A percentile compares a stretch with the other conserved stretches of the same genome.
Evolutionary conservation across 139 green algal species (phyloP).

Genomic region (Zygnema cylindricum): DNA sequence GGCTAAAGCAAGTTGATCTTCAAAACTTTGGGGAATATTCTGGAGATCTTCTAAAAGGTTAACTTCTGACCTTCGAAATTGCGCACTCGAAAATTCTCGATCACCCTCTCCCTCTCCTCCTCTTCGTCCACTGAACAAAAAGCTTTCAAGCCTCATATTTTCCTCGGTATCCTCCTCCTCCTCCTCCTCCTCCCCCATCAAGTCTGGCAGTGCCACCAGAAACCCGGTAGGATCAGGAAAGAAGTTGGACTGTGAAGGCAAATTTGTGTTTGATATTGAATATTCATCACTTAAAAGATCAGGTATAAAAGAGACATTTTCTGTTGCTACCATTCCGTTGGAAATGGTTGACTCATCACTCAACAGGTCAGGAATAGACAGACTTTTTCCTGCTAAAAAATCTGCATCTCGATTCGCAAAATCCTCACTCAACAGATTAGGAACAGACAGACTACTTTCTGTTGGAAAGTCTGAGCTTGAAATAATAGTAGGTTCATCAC

Average conservation of each 20-base stretch:
- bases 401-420: no score
- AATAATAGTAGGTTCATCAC: no score
- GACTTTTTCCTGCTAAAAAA: no score
- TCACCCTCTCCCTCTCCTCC: no score
- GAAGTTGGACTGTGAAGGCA: background rate
- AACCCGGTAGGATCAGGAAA: background rate
- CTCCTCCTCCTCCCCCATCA: background rate
- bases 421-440: no score
- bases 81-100: background rate
- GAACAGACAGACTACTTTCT: no score
- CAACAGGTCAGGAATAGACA: no score
- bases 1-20: conserved; percentile 26
- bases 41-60: background rate
- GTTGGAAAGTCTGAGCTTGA: no score
- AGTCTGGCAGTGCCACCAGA: background rate
- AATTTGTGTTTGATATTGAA: background rate
- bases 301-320: background rate
- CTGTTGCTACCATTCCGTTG: background rate
- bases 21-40: conserved; percentile 31
- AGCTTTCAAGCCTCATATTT: no score
- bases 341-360: no score
- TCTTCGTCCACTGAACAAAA: no score
- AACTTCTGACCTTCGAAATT: background rate
- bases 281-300: background rate
- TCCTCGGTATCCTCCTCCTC: background rate